phyloP scores from a whole-genome alignment of 768 basidiomycete genomes.

The Rhizopogon vinicolor region DNA sequence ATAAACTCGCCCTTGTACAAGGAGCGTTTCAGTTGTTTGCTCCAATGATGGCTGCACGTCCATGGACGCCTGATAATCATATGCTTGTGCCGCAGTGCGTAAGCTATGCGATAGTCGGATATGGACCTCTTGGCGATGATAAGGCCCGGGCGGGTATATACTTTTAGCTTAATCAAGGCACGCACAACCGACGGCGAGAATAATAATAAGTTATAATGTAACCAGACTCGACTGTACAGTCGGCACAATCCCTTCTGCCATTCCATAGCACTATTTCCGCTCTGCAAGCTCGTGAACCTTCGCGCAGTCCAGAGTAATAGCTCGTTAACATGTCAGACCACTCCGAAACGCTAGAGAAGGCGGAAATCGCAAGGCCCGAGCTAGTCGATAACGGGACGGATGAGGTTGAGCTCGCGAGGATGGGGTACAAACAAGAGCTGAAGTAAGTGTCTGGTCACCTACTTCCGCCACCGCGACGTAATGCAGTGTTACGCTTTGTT shows the following conservation, averaged over 20 bases:
- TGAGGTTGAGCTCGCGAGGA: constrained; percentile 59
- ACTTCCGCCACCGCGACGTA: not conserved
- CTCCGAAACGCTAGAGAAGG: not conserved
- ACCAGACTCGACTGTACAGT: too few relatives aligned
- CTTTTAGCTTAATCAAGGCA: not conserved
- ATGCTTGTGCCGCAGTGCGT: too few relatives aligned
- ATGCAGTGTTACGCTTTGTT: not conserved
- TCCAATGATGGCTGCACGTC: too few relatives aligned
- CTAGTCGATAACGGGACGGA: constrained; percentile 30
- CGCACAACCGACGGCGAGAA: not conserved
- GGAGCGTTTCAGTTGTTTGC: too few relatives aligned
- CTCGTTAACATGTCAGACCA: not conserved
- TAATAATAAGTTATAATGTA: too few relatives aligned
- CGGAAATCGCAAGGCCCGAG: not conserved
- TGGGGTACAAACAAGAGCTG: constrained; percentile 72
- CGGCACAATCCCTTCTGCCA: too few relatives aligned
- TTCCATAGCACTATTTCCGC: too few relatives aligned
- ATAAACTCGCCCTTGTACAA: too few relatives aligned
- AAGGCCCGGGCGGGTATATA: not conserved
- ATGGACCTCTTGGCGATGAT: not conserved
- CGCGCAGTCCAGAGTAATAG: not conserved
- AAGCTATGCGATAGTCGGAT: not conserved
- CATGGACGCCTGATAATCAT: too few relatives aligned
- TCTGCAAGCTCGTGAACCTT: too few relatives aligned
- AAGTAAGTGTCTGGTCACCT: constrained; percentile 32